Evolutionary conservation across 1,284 basidiomycete species (phyloP), one percentile per base, ranked within the genome.

Genomic region (Xanthoconium separans): DNA sequence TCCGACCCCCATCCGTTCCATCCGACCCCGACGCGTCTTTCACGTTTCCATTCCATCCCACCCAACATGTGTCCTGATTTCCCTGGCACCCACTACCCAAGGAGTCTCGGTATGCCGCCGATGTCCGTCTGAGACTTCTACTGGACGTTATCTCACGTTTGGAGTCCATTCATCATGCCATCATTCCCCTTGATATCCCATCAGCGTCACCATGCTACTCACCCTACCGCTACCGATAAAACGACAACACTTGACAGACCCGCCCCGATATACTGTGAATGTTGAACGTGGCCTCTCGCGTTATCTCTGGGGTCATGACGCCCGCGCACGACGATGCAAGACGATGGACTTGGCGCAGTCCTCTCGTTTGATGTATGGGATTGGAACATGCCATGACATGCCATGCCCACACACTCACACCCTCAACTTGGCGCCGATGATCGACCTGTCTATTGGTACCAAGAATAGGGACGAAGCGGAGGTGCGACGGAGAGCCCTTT

Each of bases 121-220:
- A 50, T 50, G 41, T 40, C 22, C 40, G 18, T 33, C 37, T 20
- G 37, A 12, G 37, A 10, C 12, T 10, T 7, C 16, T 20, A 9
- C 16, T 33, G 13, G n/a, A 29, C 31, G 34, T 57, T 57, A 49
- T 57, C 55, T 48, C 43, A 39, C 39, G 20, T 15, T 8, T 34
- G 7, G 33, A 34, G 3, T 47, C 36, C 36, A 40, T 18, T 33
- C 43, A 24, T 15, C 18, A 11, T 18, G 18, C n/a, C 36, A 55
- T 54, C 42, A 56, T 16, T 16, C 30, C 49, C 55, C 33, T 27
- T 56, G 53, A 48, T 55, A 36, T 18, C 31, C n/a, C 36, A 44
- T 54, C 36, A 54, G 2, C 16, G 2, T 22, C n/a, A 15, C 36
- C 29, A 39, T 4, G 6, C n/a, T n/a, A n/a, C 24, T 10, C 15